A percentile compares a stretch with the other conserved stretches of the same genome.
phyloP scores from a whole-genome alignment of 768 basidiomycete genomes.

The Suillus americanus region DNA sequence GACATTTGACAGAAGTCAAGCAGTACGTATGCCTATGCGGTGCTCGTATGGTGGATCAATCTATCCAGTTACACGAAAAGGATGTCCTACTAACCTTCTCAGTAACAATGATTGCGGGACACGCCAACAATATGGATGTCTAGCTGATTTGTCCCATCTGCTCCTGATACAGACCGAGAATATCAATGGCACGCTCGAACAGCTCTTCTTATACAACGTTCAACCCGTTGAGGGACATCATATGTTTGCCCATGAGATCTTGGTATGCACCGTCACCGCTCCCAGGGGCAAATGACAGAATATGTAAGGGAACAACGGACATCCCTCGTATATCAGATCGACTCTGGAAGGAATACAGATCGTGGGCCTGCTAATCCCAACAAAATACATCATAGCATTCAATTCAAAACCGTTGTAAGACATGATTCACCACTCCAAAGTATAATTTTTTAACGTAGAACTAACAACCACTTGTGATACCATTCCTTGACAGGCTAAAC shows the following conservation, averaged over 20 bases:
- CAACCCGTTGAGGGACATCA: not conserved
- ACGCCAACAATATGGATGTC: not conserved
- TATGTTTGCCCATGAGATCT: not conserved
- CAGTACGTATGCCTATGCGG: not conserved
- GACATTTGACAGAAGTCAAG: not conserved
- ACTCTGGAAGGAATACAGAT: not conserved
- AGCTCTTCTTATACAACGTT: not conserved
- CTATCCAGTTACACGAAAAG: constrained; percentile 39
- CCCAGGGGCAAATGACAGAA: not conserved
- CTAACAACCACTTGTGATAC: not conserved
- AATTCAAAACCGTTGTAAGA: not conserved
- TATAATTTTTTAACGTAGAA: not conserved
- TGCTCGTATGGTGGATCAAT: not conserved
- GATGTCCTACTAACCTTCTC: constrained; percentile 6
- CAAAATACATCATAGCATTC: not conserved
- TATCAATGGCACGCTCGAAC: constrained; percentile 4
- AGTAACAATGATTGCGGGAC: not conserved
- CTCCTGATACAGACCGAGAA: constrained; percentile 1
- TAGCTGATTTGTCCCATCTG: not conserved
- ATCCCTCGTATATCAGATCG: not conserved
- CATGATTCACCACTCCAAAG: not conserved
- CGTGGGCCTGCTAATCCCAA: not conserved
- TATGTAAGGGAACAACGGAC: not conserved
- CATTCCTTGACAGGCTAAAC: not conserved
- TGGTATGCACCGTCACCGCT: not conserved